Evolutionary conservation across 2,329 filamentous ascomycete genomes (phyloP), one percentile per base, ranked within the genome.

Genomic region (Fonsecaea erecta): DNA sequence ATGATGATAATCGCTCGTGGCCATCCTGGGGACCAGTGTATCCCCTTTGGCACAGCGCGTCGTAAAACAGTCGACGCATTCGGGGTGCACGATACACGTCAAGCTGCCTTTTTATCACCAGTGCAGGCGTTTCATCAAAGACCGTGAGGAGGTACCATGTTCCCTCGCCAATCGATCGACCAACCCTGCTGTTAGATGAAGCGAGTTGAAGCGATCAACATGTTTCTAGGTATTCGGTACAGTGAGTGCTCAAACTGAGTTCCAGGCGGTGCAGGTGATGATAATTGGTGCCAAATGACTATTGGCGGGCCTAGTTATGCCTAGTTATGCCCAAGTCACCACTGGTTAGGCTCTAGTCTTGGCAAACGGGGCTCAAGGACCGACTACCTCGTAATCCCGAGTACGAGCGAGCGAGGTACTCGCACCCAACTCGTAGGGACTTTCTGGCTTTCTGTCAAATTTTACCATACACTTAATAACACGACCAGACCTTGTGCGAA

Each of bases 11-110:
- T 26, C 43, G 9, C 43, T 48, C 43, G 26, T 14, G 11, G 11
- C 43, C 5, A 21, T 21, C 8, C 7, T 24, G n/a, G n/a, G n/a
- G 55, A 30, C 55, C 55, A 58, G 18, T 32, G 37, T 18, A 30
- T 56, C 46, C 26, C 24, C 46, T 60, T 52, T 52, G 18, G 28
- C 21, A 18, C 30, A 46, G 57, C 46, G 57, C 57, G 57, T 60
- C 30, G 24, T 40, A 37, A 60, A 60, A 60, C 57, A 52, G 24
- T 37, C 28, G 24, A 34, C 55, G 28, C 14, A 2, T 48, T 48
- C 18, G 18, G 21, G 21, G 43, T 12, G 16, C 26, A 26, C 24
- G 35, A n/a, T 18, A 24, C 53, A 56, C 53, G 53, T 40, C 30
- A 35, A 34, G 18, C 43, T 48, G 43, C 21, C 18, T 24, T 48